A percentile compares a stretch with the other conserved stretches of the same genome.
Evolutionary conservation across 2,329 filamentous ascomycete genomes (phyloP).

Genomic region (Talaromyces sp.): DNA sequence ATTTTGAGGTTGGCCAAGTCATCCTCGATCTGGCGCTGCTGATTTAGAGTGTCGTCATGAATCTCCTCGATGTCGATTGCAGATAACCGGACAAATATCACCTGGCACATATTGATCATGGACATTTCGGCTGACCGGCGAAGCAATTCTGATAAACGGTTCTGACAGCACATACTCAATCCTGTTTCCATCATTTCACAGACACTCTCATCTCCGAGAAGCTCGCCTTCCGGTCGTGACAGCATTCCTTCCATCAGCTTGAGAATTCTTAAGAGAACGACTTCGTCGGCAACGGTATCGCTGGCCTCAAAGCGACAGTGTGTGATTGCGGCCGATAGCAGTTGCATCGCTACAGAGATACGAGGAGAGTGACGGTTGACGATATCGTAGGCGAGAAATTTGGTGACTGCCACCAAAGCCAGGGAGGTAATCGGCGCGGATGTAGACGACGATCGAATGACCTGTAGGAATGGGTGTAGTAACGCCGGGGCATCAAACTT

Average conservation of each 20-base stretch:
- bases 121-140: slow-evolving; percentile 89
- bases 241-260: slow-evolving; percentile 99
- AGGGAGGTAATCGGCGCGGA: slow-evolving; percentile 95
- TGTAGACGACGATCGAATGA: slow-evolving; percentile 93
- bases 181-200: slow-evolving; percentile 99
- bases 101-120: slow-evolving; percentile 99
- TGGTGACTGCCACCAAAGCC: slow-evolving; percentile 87
- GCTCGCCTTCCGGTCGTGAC: slow-evolving; percentile 83
- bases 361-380: slow-evolving; percentile 80
- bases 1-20: slow-evolving; percentile 78
- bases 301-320: slow-evolving; percentile 97
- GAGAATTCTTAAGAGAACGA: slow-evolving; percentile 88
- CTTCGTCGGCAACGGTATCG: slow-evolving; percentile 90
- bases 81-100: slow-evolving; percentile 92
- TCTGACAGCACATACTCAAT: slow-evolving; percentile 93
- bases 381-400: slow-evolving; percentile 94
- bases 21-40: slow-evolving; percentile 53
- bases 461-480: slow-evolving; percentile 90
- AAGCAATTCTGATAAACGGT: slow-evolving; percentile 83
- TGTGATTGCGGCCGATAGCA: slow-evolving; percentile 89
- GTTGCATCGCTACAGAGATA: slow-evolving; percentile 87
- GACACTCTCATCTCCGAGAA: slow-evolving; percentile 95
- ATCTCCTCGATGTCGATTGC: slow-evolving; percentile 71
- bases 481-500: slow-evolving; percentile 85
- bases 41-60: slow-evolving; percentile 63